These are phyloP conservation scores for Fusarium beomiforme DNA, from an alignment of 2,329 filamentous ascomycete species.

Conservation along the genomic window DNA sequence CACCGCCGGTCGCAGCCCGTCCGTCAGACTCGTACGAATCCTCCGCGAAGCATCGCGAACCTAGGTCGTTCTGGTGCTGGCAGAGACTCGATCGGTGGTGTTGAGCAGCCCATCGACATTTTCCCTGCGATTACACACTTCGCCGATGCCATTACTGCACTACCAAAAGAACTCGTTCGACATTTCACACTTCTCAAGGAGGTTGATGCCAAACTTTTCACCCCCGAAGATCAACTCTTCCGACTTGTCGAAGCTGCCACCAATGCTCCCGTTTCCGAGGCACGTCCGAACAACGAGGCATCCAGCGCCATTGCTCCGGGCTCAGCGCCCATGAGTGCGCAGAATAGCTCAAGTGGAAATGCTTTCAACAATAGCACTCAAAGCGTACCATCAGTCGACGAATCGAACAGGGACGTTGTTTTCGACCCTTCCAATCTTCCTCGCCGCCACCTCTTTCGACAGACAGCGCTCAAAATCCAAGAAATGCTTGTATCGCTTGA, in stretches of 20 bases:
- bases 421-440: conserved; percentile 69
- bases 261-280: conserved; percentile 59
- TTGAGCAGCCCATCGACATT: conserved; percentile 71
- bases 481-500: conserved; percentile 91
- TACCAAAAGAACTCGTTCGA: conserved; percentile 93
- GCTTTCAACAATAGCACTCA: conserved; percentile 49
- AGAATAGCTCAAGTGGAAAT: conserved; percentile 58
- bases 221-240: conserved; percentile 83
- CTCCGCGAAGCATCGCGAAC: conserved; percentile 63
- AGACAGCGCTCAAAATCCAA: conserved; percentile 80
- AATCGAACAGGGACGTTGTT: conserved; percentile 55
- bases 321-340: conserved; percentile 60
- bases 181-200: conserved; percentile 97
- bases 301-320: conserved; percentile 53
- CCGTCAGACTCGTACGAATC: conserved; percentile 73
- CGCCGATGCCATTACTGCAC: conserved; percentile 88
- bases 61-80: conserved; percentile 54
- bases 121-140: conserved; percentile 78
- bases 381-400: conserved; percentile 54
- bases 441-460: conserved; percentile 79
- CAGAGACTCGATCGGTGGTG: conserved; percentile 58
- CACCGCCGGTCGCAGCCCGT: conserved; percentile 71
- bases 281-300: conserved; percentile 56
- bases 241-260: conserved; percentile 75
- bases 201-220: conserved; percentile 95